Evolutionary conservation across 768 basidiomycete genomes (phyloP).

Genomic region (Lactarius quietus): DNA sequence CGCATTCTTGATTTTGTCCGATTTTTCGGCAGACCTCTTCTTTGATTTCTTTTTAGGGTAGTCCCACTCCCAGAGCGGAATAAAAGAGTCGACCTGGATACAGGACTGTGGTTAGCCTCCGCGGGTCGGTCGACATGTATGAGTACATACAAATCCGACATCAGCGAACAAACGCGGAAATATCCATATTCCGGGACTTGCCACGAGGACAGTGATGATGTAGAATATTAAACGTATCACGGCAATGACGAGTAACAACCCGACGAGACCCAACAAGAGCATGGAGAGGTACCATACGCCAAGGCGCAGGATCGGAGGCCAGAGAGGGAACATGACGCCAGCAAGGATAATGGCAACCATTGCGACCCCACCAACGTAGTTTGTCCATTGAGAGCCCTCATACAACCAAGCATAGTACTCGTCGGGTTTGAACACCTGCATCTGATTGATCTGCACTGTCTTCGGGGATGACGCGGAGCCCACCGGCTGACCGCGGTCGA

Average conservation of each 20-base stretch:
- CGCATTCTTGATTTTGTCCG: conserved; percentile 42
- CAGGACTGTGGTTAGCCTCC: background rate
- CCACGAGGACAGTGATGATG: conserved; percentile 82
- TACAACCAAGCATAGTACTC: conserved; percentile 98
- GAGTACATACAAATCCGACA: conserved; percentile 86
- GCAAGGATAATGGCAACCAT: conserved; percentile 95
- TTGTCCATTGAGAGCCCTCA: conserved; percentile 90
- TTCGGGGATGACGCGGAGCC: conserved; percentile 76
- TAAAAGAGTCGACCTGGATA: conserved; percentile 91
- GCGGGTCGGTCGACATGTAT: background rate
- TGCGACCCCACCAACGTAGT: conserved; percentile 81
- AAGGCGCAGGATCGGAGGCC: conserved; percentile 89
- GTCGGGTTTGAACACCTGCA: conserved; percentile 72
- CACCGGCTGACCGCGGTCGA: conserved; percentile 67
- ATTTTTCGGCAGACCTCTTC: conserved; percentile 53
- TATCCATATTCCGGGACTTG: conserved; percentile 95
- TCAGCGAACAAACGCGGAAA: conserved; percentile 98
- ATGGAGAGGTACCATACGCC: conserved; percentile 97
- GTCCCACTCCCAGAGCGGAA: conserved; percentile 97
- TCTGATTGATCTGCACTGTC: conserved; percentile 70
- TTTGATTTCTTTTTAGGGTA: conserved; percentile 64
- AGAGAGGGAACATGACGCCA: conserved; percentile 98
- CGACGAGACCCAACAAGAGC: conserved; percentile 82
- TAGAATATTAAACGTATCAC: conserved; percentile 92
- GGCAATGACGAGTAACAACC: conserved; percentile 85